These are phyloP conservation scores for Boletus rubropictus DNA, from an alignment of 768 basidiomycete genomes.

Conservation along the genomic window DNA sequence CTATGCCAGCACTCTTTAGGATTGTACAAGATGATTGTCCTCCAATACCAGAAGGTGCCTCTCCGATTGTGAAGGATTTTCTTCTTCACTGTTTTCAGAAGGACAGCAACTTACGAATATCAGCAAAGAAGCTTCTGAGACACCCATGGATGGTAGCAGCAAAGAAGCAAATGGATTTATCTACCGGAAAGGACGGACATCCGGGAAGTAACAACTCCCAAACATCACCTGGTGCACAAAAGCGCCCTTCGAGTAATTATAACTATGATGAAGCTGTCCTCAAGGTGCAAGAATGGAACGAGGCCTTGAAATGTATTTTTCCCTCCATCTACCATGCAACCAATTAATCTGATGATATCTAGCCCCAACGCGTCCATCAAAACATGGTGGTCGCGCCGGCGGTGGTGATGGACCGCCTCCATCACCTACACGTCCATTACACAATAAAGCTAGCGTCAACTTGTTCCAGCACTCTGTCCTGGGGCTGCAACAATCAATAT, in stretches of 20 bases:
- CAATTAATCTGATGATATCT: slow-evolving; percentile 5
- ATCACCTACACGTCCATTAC: slow-evolving; percentile 37
- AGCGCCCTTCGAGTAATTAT: slow-evolving; percentile 66
- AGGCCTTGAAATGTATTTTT: slow-evolving; percentile 78
- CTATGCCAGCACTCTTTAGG: slow-evolving; percentile 97
- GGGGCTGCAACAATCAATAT: slow-evolving; percentile 32
- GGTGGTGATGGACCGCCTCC: slow-evolving; percentile 36
- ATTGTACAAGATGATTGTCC: slow-evolving; percentile 98
- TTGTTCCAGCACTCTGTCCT: slow-evolving; percentile 31
- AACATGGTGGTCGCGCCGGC: slow-evolving; percentile 46
- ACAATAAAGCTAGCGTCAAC: slow-evolving; percentile 24
- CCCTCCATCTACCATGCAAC: slow-evolving; percentile 13
- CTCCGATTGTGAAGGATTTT: slow-evolving; percentile 94
- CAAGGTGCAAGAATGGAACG: slow-evolving; percentile 98
- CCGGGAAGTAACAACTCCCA: slow-evolving; percentile 31
- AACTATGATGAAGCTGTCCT: slow-evolving; percentile 92
- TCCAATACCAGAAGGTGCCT: slow-evolving; percentile 92
- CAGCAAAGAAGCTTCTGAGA: slow-evolving; percentile 84
- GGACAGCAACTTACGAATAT: slow-evolving; percentile 89
- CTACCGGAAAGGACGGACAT: slow-evolving; percentile 26
- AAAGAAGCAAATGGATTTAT: slow-evolving; percentile 58
- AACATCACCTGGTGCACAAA: slow-evolving; percentile 32
- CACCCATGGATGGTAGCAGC: slow-evolving; percentile 97
- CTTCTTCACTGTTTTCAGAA: slow-evolving; percentile 98
- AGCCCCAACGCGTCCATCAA: slow-evolving; percentile 75